These are phyloP conservation scores for Eucalyptus caleyi DNA, from an alignment of 345 rosid genomes.

Conservation along the genomic window DNA sequence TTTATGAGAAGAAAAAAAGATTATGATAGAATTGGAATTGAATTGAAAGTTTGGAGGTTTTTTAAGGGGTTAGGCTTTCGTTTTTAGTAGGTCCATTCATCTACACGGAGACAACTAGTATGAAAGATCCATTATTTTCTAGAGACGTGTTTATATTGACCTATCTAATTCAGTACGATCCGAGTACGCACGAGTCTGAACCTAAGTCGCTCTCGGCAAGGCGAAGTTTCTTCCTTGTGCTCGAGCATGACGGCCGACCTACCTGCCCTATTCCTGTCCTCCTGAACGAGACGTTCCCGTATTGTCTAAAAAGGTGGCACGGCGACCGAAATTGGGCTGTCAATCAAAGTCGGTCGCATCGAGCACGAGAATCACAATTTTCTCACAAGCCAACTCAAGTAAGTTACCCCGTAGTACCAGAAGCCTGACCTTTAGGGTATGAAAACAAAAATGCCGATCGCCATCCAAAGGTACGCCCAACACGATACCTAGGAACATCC, in stretches of 20 bases:
- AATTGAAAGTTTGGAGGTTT: background rate
- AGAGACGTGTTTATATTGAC: background rate
- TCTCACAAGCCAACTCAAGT: background rate
- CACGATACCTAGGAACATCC: background rate
- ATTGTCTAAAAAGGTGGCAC: background rate
- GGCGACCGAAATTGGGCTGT: background rate
- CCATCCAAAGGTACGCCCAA: background rate
- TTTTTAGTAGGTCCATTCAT: background rate
- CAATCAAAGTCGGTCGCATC: background rate
- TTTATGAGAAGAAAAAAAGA: background rate
- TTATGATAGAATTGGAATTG: background rate
- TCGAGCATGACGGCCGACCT: background rate
- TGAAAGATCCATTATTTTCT: background rate
- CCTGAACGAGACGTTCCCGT: background rate
- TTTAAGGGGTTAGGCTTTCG: background rate
- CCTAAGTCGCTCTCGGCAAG: background rate
- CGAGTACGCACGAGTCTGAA: background rate
- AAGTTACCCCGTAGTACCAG: background rate
- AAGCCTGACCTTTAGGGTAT: background rate
- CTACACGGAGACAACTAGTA: background rate
- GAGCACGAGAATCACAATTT: background rate
- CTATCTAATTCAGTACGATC: background rate
- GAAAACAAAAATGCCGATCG: background rate
- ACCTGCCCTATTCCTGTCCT: background rate
- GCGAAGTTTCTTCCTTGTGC: background rate